phyloP scores from a whole-genome alignment of 768 basidiomycete genomes.

The Termitomyces sp. region DNA sequence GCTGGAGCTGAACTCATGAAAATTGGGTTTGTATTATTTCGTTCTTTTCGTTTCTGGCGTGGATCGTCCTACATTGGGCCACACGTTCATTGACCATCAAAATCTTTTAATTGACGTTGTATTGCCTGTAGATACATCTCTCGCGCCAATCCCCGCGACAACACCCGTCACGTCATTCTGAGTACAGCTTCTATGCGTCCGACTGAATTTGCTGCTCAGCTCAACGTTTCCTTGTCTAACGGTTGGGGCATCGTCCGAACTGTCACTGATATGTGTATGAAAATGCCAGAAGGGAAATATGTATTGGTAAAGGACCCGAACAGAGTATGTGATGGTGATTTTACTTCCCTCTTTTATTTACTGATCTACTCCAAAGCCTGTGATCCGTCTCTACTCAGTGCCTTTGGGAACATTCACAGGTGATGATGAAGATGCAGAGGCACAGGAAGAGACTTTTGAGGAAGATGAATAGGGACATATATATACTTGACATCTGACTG shows the following conservation, averaged over 20 bases:
- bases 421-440: slow-evolving; percentile 58
- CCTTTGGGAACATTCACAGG: slow-evolving; percentile 81
- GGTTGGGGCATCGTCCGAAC: slow-evolving; percentile 99
- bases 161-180: slow-evolving; percentile 91
- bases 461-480: slow-evolving; percentile 29
- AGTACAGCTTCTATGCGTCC: slow-evolving; percentile 95
- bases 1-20: slow-evolving; percentile 97
- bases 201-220: slow-evolving; percentile 87
- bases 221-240: slow-evolving; percentile 91
- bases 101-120: slow-evolving; percentile 5
- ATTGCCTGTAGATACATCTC: slow-evolving; percentile 77
- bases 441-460: slow-evolving; percentile 25
- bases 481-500: slow-evolving; percentile 13
- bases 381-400: slow-evolving; percentile 92
- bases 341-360: neutral
- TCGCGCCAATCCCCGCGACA: slow-evolving; percentile 89
- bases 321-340: slow-evolving; percentile 52
- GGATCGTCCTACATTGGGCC: neutral
- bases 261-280: slow-evolving; percentile 90
- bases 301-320: slow-evolving; percentile 97
- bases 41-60: neutral
- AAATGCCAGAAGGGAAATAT: slow-evolving; percentile 97
- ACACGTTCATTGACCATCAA: neutral
- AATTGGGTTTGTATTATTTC: slow-evolving; percentile 67
- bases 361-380: slow-evolving; percentile 50